Base-by-base conservation (phyloP, 805 yeast species). In the Metschnikowia orientalis region DNA sequence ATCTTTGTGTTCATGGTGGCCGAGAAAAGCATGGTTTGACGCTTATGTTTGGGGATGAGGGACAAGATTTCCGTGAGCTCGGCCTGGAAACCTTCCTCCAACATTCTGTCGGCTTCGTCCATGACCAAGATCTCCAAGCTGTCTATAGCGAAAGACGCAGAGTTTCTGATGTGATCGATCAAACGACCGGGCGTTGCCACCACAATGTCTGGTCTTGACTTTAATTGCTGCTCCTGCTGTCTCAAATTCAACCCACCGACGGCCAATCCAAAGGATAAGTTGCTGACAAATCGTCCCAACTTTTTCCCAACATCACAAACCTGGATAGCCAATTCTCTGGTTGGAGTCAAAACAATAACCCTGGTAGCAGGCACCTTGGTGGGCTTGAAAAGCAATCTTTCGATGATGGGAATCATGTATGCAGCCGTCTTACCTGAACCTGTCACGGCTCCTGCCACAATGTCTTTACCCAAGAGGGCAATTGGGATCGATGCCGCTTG, bases 341-440 rank as follows among this genome's bases (percentile, higher is more conserved):
- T 92, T 28, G 99, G 99, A 0, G 96, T 76, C 39, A 92, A 67
- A 6, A 92, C 85, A 25, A 92, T 73, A 12, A 92, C 98, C 56
- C 97, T 75, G 2, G 97, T 89, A 1, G 94, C 75, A 1, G 96
- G 81, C 4, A 84, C 63, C 51, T 84, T 84, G 34, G 85, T 71
- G 8, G 97, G 96, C 49, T 92, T 85, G 62, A 81, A 90, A 18
- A 92, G 63, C 21, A 92, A 68, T 62, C 99, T 79, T 63, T 92
- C 98, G 40, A 92, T 77, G 27, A 89, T 86, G 9, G 98, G 98
- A 35, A 92, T 83, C 81, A 92, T 80, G 56, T 87, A 92, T 1
- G 99, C 99, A 2, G 97, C 98, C 15, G 99, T 92, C 59, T 92
- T 92, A 74, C 99, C 99, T 13, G 97, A 90, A 67, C 99, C 99